Percentiles rank a stretch among this genome's conserved stretches.
Evolutionary conservation across 345 rosid species (phyloP).

Genomic region (Populus pruinosa): DNA sequence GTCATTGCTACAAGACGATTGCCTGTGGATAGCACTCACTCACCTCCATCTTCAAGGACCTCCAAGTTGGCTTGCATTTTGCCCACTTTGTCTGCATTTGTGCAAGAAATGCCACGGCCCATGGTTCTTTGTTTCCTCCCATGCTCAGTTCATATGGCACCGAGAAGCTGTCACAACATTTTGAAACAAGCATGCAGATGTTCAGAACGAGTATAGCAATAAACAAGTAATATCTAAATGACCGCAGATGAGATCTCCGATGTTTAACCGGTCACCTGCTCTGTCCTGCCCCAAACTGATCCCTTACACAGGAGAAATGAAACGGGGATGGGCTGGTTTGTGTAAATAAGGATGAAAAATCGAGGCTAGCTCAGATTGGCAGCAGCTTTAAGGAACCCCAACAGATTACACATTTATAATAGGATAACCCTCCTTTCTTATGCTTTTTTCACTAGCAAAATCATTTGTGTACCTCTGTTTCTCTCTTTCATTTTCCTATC

Average conservation of each 20-base stretch:
- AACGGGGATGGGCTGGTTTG: too few species aligned
- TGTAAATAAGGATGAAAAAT: too few species aligned
- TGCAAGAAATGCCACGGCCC: conserved; percentile 65
- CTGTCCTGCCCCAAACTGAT: not conserved
- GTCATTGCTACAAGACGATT: conserved; percentile 48
- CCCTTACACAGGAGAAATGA: too few species aligned
- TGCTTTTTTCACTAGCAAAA: too few species aligned
- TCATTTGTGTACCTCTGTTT: not conserved
- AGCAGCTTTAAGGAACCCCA: too few species aligned
- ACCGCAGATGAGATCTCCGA: too few species aligned
- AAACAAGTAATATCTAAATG: too few species aligned
- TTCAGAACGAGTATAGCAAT: not conserved
- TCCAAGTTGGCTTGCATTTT: conserved; percentile 65
- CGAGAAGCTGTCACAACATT: conserved; percentile 53
- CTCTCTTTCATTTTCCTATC: not conserved
- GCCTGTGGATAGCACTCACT: conserved; percentile 83
- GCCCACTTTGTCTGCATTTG: conserved; percentile 54
- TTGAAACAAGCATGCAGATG: not conserved
- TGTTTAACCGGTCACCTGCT: too few species aligned
- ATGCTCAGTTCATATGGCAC: conserved; percentile 90
- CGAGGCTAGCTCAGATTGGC: too few species aligned
- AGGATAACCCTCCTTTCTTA: too few species aligned
- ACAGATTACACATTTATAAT: too few species aligned
- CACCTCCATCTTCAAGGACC: conserved; percentile 63
- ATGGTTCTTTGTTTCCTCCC: conserved; percentile 66